Evolutionary conservation across 257 asterid genomes (phyloP).

Genomic region (Pogostemon cablin): DNA sequence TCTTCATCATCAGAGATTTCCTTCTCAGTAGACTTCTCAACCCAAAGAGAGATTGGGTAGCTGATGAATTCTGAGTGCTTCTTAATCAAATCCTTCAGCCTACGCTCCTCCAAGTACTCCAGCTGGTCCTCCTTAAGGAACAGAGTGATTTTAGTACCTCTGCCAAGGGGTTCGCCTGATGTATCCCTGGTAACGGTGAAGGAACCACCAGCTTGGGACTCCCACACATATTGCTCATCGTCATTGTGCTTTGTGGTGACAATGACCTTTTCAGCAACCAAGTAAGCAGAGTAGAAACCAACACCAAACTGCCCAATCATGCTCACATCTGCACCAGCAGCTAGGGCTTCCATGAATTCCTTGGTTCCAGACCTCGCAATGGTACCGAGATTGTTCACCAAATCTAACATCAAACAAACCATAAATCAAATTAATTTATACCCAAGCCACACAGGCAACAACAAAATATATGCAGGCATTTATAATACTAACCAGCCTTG

Average conservation of each 20-base stretch:
- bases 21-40: constrained; percentile 65
- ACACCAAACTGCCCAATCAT: constrained; percentile 80
- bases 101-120: constrained; percentile 69
- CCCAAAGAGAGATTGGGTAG: constrained; percentile 65
- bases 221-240: constrained; percentile 75
- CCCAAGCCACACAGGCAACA: background rate
- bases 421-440: background rate
- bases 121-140: constrained; percentile 72
- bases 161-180: constrained; percentile 55
- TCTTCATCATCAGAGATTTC: constrained; percentile 75
- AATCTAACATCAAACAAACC: constrained; percentile 43
- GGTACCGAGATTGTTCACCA: constrained; percentile 79
- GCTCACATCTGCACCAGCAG: constrained; percentile 80
- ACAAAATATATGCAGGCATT: background rate
- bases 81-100: constrained; percentile 66
- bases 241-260: constrained; percentile 65
- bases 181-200: constrained; percentile 66
- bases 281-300: constrained; percentile 66
- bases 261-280: constrained; percentile 71
- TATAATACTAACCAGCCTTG: constrained; percentile 58
- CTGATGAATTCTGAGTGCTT: constrained; percentile 75
- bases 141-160: constrained; percentile 65
- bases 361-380: constrained; percentile 72
- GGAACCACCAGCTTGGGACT: constrained; percentile 72
- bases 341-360: constrained; percentile 71